Evolutionary conservation across 306 rosid species (phyloP).

Genomic region (barrel medic (Medicago truncatula)): DNA sequence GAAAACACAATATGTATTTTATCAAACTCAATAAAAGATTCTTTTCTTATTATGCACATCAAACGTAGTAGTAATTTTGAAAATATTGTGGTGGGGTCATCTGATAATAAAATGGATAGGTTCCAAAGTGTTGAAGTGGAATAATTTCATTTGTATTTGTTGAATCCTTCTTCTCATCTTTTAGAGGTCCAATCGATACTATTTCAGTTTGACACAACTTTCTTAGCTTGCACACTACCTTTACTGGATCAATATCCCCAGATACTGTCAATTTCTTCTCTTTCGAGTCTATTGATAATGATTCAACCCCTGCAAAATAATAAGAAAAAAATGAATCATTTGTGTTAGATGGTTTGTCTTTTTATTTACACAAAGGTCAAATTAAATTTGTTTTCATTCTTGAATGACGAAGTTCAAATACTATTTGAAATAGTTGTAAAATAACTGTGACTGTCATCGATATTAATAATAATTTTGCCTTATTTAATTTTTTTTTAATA

Average conservation of each 20-base stretch:
- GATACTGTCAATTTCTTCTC: background rate
- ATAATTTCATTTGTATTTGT: background rate
- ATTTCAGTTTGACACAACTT: constrained; percentile 38
- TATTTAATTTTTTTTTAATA: too few species aligned
- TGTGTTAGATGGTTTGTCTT: too few species aligned
- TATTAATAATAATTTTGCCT: too few species aligned
- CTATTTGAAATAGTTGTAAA: too few species aligned
- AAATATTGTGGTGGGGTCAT: background rate
- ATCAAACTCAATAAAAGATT: too few species aligned
- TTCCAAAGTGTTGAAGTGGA: background rate
- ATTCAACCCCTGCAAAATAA: constrained; percentile 10
- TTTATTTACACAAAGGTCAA: too few species aligned
- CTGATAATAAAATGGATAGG: constrained; percentile 15
- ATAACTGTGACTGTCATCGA: background rate
- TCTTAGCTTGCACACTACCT: background rate
- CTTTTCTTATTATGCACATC: constrained; percentile 47
- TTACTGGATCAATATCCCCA: constrained; percentile 4
- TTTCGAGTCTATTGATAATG: background rate
- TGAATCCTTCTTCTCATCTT: constrained; percentile 48
- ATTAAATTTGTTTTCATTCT: too few species aligned
- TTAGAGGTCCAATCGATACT: constrained; percentile 64
- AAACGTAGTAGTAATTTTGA: background rate
- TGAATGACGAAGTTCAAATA: too few species aligned
- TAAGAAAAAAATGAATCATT: background rate
- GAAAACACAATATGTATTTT: too few species aligned